A percentile compares a stretch with the other conserved stretches of the same genome.
Conservation (phyloP, 2,329 filamentous ascomycete species). For the Chalaropsis thielavioides region DNA sequence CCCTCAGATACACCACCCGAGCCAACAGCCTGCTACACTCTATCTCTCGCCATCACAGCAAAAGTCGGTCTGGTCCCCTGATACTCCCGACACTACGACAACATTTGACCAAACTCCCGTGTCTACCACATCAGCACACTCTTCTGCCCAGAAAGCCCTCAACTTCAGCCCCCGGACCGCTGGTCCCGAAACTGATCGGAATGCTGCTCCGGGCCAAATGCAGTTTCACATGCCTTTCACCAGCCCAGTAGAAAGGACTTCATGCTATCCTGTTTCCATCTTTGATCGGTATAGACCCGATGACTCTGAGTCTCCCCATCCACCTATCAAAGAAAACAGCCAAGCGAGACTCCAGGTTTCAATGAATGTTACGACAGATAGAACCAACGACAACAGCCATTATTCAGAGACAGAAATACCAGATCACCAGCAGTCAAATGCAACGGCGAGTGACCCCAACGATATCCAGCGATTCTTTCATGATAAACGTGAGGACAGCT, state of each 20-base stretch:
- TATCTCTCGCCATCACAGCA: conserved; percentile 6
- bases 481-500: conserved; percentile 6
- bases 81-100: conserved; percentile 38
- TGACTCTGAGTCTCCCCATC: conserved; percentile 6
- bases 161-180: background rate
- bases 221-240: background rate
- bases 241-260: background rate
- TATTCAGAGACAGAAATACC: background rate
- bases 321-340: background rate
- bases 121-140: conserved; percentile 5
- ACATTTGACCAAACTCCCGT: conserved; percentile 22
- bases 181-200: background rate
- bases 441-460: background rate
- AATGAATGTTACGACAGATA: background rate
- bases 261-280: conserved; percentile 17
- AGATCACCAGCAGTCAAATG: background rate
- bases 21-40: conserved; percentile 5
- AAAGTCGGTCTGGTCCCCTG: conserved; percentile 39
- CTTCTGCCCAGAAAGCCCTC: background rate
- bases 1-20: conserved; percentile 13
- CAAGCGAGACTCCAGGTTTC: background rate
- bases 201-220: background rate
- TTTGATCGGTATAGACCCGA: conserved; percentile 12
- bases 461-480: background rate
- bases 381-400: background rate